Evolutionary conservation across 2,329 filamentous ascomycete species (phyloP).

Genomic region (Onygenales sp.): DNA sequence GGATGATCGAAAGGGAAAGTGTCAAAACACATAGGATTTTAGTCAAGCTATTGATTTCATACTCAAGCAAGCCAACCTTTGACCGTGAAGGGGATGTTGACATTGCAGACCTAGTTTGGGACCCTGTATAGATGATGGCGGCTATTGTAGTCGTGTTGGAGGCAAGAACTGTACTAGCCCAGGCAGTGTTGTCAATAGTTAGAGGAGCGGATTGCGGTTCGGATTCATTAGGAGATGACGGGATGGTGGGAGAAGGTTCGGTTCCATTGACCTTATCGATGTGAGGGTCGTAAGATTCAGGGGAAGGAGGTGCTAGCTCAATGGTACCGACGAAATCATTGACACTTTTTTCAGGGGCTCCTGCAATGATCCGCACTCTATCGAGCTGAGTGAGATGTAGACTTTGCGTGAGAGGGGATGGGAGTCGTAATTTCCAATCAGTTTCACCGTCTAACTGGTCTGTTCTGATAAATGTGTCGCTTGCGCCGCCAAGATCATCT

Average conservation of each 20-base stretch:
- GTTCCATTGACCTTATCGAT: constrained; percentile 19
- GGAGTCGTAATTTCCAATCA: constrained; percentile 91
- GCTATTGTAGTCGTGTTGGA: constrained; percentile 84
- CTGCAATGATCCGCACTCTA: constrained; percentile 61
- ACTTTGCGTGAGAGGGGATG: constrained; percentile 76
- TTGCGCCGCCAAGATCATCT: constrained; percentile 35
- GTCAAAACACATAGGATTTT: constrained; percentile 93
- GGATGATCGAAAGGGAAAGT: constrained; percentile 70
- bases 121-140: constrained; percentile 87
- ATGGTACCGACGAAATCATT: constrained; percentile 92
- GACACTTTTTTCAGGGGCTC: constrained; percentile 85
- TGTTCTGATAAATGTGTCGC: constrained; percentile 93
- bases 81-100: constrained; percentile 87
- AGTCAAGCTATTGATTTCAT: constrained; percentile 93
- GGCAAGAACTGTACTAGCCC: constrained; percentile 95
- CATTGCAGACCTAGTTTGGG: constrained; percentile 84
- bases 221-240: constrained; percentile 11
- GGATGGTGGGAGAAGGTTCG: constrained; percentile 5
- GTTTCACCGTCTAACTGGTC: constrained; percentile 97
- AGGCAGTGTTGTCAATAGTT: constrained; percentile 93
- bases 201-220: constrained; percentile 57
- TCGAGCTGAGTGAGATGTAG: constrained; percentile 62
- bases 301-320: constrained; percentile 55
- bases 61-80: constrained; percentile 86
- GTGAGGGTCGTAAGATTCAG: constrained; percentile 36